These are phyloP conservation scores for Forsythia viridissima DNA, from an alignment of 257 asterid species.

Conservation along the genomic window DNA sequence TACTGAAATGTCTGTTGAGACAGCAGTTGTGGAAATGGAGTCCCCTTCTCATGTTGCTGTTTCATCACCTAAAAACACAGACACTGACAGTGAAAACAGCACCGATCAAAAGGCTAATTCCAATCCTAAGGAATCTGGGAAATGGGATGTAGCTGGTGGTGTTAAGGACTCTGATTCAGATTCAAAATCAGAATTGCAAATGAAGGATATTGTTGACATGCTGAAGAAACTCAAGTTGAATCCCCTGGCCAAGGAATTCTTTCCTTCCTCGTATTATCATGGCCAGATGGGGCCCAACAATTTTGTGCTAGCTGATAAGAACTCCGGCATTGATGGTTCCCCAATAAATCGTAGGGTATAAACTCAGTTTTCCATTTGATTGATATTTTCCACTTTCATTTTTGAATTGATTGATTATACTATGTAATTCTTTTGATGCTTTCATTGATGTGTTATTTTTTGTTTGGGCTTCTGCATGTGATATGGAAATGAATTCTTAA, in stretches of 20 bases:
- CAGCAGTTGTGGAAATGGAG: conserved; percentile 53
- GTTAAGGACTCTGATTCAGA: conserved; percentile 50
- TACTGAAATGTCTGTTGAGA: conserved; percentile 73
- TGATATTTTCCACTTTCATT: not conserved
- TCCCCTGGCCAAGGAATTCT: conserved; percentile 89
- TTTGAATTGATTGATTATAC: conserved; percentile 1
- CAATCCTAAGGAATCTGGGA: conserved; percentile 45
- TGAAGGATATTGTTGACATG: conserved; percentile 73
- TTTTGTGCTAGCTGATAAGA: conserved; percentile 48
- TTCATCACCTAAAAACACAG: conserved; percentile 45
- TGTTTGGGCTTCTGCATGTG: conserved; percentile 2
- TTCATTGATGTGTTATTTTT: conserved; percentile 20
- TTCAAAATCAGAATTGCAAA: conserved; percentile 63
- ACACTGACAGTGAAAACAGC: conserved; percentile 23
- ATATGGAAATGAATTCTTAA: not conserved
- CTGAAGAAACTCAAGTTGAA: conserved; percentile 76
- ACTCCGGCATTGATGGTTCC: conserved; percentile 51
- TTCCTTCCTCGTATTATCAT: conserved; percentile 69
- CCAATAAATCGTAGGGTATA: conserved; percentile 72
- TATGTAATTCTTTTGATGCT: not conserved
- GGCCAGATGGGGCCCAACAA: conserved; percentile 51
- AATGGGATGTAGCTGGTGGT: conserved; percentile 30
- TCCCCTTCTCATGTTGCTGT: conserved; percentile 25
- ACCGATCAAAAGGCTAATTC: conserved; percentile 35
- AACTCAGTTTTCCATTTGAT: conserved; percentile 14